These are phyloP conservation scores for Agaricus bisporus DNA, from an alignment of 768 basidiomycete genomes.

Conservation along the genomic window DNA sequence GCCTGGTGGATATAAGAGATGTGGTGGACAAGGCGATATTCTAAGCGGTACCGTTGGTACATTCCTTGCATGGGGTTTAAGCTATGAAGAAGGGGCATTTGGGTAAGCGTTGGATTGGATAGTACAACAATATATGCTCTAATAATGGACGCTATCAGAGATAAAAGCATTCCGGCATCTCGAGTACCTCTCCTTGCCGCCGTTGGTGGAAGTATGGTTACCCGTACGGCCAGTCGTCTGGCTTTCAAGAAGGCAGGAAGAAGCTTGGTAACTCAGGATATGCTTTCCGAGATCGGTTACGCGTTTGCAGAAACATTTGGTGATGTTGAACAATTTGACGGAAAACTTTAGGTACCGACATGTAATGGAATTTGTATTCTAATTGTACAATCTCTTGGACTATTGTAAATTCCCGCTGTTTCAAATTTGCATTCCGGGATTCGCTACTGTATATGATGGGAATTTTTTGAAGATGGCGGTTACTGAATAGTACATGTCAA, in stretches of 20 bases:
- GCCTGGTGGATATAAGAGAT: slow-evolving; percentile 82
- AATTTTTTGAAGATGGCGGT: not conserved
- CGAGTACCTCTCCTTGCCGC: slow-evolving; percentile 81
- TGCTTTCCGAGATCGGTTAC: slow-evolving; percentile 57
- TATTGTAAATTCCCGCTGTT: not conserved
- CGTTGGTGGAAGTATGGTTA: slow-evolving; percentile 82
- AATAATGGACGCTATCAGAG: slow-evolving; percentile 26
- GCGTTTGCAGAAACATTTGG: slow-evolving; percentile 75
- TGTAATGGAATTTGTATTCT: not conserved
- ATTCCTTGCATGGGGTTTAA: slow-evolving; percentile 92
- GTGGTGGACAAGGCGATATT: slow-evolving; percentile 96
- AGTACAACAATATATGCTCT: not conserved
- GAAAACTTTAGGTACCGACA: slow-evolving; percentile 23
- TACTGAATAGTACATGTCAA: slow-evolving; percentile 4
- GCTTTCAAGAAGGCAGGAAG: slow-evolving; percentile 77
- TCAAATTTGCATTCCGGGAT: not conserved
- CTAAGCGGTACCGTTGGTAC: slow-evolving; percentile 84
- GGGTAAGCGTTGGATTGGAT: slow-evolving; percentile 43
- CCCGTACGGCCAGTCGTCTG: slow-evolving; percentile 71
- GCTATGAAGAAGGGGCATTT: slow-evolving; percentile 81
- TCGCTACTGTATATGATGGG: not conserved
- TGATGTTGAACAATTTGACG: slow-evolving; percentile 32
- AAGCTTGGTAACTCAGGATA: slow-evolving; percentile 77
- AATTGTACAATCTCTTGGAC: not conserved
- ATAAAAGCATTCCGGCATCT: slow-evolving; percentile 47